These are phyloP conservation scores for Diaporthe ilicicola DNA, from an alignment of 2,329 filamentous ascomycete species.

Conservation along the genomic window DNA sequence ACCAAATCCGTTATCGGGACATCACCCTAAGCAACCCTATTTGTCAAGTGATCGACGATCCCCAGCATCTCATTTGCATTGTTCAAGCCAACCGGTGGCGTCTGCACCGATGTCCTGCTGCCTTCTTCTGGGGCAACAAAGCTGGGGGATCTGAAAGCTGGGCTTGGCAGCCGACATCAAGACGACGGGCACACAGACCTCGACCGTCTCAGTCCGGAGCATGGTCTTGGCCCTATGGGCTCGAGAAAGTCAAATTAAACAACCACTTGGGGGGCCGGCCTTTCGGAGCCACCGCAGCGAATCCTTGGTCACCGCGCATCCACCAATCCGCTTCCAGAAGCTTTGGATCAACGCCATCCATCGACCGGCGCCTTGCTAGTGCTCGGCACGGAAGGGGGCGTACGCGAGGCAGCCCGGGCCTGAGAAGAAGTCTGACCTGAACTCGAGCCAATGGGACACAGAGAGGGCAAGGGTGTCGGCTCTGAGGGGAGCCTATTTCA, in stretches of 20 bases:
- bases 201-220: background rate
- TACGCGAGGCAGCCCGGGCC: background rate
- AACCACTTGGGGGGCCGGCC: conserved; percentile 1
- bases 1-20: conserved; percentile 2
- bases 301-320: background rate
- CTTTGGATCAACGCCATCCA: background rate
- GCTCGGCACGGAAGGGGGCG: background rate
- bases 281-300: conserved; percentile 5
- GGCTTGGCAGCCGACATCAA: background rate
- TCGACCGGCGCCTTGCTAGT: background rate
- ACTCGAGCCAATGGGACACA: background rate
- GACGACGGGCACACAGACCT: conserved; percentile 11
- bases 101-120: conserved; percentile 7
- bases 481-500: background rate
- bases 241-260: conserved; percentile 5
- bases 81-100: conserved; percentile 19
- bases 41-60: conserved; percentile 8
- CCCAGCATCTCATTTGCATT: conserved; percentile 18
- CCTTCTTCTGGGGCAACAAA: conserved; percentile 22
- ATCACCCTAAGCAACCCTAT: background rate
- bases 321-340: background rate
- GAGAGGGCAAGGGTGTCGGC: background rate
- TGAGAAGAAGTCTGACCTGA: background rate
- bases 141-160: background rate
- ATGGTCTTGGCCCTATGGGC: conserved; percentile 1